Evolutionary conservation across 2,329 filamentous ascomycete genomes (phyloP).

Genomic region (Cephalotrichum gorgonifer): DNA sequence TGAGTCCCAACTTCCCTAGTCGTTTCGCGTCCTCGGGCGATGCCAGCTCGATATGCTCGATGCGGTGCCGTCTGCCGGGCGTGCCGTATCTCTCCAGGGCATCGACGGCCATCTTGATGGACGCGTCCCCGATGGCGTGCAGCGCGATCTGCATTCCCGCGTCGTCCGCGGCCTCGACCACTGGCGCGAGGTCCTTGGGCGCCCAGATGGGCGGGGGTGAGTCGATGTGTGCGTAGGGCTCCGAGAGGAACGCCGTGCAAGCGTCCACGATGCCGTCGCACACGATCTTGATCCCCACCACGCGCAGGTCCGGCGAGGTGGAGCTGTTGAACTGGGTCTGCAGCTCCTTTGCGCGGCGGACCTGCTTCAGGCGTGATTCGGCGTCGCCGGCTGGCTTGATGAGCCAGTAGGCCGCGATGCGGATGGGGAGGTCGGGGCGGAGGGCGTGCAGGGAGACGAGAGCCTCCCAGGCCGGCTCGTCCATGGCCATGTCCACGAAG

Average conservation of each 20-base stretch:
- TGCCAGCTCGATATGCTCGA: conserved; percentile 56
- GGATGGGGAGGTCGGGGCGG: conserved; percentile 25
- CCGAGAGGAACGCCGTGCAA: conserved; percentile 49
- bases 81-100: conserved; percentile 32
- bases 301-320: conserved; percentile 26
- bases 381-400: conserved; percentile 29
- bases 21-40: conserved; percentile 41
- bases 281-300: conserved; percentile 55
- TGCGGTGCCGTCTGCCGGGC: conserved; percentile 43
- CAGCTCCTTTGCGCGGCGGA: conserved; percentile 28
- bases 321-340: conserved; percentile 40
- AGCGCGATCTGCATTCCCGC: conserved; percentile 50
- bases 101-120: conserved; percentile 47
- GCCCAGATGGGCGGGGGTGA: conserved; percentile 43
- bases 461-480: conserved; percentile 43
- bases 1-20: conserved; percentile 49
- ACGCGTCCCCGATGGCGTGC: conserved; percentile 55
- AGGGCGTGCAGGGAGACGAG: conserved; percentile 32
- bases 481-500: conserved; percentile 51
- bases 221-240: conserved; percentile 44
- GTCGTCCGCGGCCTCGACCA: conserved; percentile 41
- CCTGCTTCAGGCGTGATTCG: too few relatives aligned
- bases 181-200: conserved; percentile 35
- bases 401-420: conserved; percentile 46
- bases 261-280: conserved; percentile 56